Conservation (phyloP, 768 basidiomycete genomes). For the Paxillus ammoniavirescens region DNA sequence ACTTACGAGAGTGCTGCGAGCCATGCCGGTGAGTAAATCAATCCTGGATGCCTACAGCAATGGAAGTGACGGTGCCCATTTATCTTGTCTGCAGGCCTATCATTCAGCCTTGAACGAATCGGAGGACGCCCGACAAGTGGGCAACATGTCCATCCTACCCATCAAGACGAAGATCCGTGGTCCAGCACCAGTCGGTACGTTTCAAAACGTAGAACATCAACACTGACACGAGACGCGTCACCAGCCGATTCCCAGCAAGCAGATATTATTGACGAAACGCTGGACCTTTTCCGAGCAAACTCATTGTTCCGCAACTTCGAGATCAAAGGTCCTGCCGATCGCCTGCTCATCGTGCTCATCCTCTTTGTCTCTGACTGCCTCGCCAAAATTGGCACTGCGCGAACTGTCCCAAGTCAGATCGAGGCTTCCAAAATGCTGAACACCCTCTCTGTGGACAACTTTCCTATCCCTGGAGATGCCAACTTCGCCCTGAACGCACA, state of each 20-base stretch:
- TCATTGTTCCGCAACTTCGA: conserved; percentile 99
- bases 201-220: conserved; percentile 2
- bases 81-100: conserved; percentile 66
- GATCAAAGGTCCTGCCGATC: conserved; percentile 97
- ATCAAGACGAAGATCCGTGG: conserved; percentile 91
- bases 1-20: conserved; percentile 2
- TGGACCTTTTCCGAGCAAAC: conserved; percentile 97
- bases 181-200: conserved; percentile 78
- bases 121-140: conserved; percentile 76
- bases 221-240: conserved; percentile 11
- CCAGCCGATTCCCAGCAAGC: conserved; percentile 74
- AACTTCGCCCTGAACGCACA: conserved; percentile 91
- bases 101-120: conserved; percentile 92
- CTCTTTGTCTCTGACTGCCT: conserved; percentile 98
- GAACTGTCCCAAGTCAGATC: conserved; percentile 67
- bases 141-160: conserved; percentile 87
- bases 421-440: conserved; percentile 88
- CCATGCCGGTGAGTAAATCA: conserved; percentile 52
- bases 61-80: not conserved
- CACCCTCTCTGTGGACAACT: conserved; percentile 90
- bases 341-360: conserved; percentile 94
- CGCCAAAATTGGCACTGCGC: conserved; percentile 76
- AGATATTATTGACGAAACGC: conserved; percentile 94
- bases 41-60: not conserved
- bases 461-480: conserved; percentile 93